Evolutionary conservation across 768 basidiomycete species (phyloP).

Genomic region (Kwoniella dendrophila): DNA sequence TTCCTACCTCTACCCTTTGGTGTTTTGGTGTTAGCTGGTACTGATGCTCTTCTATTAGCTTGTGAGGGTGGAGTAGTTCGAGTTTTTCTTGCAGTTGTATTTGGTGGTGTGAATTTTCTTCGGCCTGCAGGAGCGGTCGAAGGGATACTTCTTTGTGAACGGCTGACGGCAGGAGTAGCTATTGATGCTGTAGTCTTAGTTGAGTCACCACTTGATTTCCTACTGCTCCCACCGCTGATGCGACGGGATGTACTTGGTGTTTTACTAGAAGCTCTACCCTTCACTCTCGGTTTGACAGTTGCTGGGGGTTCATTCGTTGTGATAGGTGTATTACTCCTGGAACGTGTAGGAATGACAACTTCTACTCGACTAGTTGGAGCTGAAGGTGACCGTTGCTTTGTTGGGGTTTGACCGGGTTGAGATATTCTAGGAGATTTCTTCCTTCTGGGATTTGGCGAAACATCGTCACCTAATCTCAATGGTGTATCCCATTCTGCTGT

Average conservation of each 20-base stretch:
- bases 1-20: constrained; percentile 7
- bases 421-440: constrained; percentile 31
- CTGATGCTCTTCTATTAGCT: constrained; percentile 14
- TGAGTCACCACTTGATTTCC: background rate
- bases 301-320: background rate
- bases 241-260: constrained; percentile 6
- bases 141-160: background rate
- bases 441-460: constrained; percentile 32
- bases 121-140: constrained; percentile 13
- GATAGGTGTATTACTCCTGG: constrained; percentile 1
- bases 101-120: constrained; percentile 6
- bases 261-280: constrained; percentile 1
- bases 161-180: background rate
- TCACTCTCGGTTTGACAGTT: constrained; percentile 13
- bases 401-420: constrained; percentile 8
- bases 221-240: constrained; percentile 2
- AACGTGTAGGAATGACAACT: constrained; percentile 3
- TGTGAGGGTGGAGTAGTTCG: background rate
- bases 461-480: constrained; percentile 12
- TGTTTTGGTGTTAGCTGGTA: background rate
- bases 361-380: constrained; percentile 17
- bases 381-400: background rate
- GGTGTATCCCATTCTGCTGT: constrained; percentile 21
- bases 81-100: background rate
- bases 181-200: background rate